Base-by-base conservation (phyloP, 169 alveolate genomes). In the Eimeria maxima region DNA sequence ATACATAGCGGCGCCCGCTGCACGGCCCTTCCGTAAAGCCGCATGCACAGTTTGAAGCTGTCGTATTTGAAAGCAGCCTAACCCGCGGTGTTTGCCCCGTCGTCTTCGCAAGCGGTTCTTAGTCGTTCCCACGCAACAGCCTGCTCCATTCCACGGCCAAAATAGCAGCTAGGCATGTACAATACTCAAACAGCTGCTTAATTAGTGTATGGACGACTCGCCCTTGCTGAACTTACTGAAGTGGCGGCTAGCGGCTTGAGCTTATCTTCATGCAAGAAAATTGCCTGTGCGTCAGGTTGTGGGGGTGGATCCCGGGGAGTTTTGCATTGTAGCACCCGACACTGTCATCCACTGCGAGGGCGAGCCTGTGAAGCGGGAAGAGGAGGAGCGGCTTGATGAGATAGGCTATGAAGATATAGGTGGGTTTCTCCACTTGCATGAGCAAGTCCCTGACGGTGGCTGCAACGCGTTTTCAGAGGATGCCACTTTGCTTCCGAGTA, bases 391-490 rank as follows among this genome's bases (percentile, higher is more conserved):
- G 81, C 98, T 99, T 71, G 99, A 99, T 96, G 99, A 99, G 71
- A 99, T 99, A 27, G 99, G 99, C 16, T 99, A 99, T 96, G 99
- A 99, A 96, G 99, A 99, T 97, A 99, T 99, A 44, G 99, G 99
- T 69, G 50, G 74, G 93, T 38, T 29, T 1, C 45, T 45, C 90
- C 47, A 8, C 33, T 14, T 53, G 29, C 27, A 4, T 47, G n/a
- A 11, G 50, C 80, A 29, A 5, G 2, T 13, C 80, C 50, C 80
- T 29, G 0, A 69, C 50, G 5, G 6, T 69, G 47, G 44, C 47
- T 10, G 13, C 50, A 27, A 33, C 6, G 8, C 50, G 50, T 22
- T 33, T 8, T 0, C 33, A 24, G 50, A 29, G 45, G 80, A 6
- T 29, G 50, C 80, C 18, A 14, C 13, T n/a, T 42, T n/a, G 76